Evolutionary conservation across 2,329 filamentous ascomycete species (phyloP).

Genomic region (Aspergillus melleus): DNA sequence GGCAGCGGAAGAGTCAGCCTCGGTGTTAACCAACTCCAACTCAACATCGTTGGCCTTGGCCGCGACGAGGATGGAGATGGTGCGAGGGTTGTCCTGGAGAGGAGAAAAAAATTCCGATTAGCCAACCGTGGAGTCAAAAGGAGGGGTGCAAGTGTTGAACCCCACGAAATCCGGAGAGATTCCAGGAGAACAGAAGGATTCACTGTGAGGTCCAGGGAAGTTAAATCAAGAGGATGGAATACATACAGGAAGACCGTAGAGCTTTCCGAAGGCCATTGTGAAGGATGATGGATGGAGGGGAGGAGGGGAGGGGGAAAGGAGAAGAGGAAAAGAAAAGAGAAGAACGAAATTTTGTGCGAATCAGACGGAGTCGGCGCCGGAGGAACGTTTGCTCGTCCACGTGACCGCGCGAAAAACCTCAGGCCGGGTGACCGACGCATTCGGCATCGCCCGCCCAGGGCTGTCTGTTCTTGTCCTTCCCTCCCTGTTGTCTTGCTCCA

Average conservation of each 20-base stretch:
- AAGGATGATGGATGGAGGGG: constrained; percentile 21
- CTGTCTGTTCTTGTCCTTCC: too few relatives aligned
- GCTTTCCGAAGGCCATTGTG: constrained; percentile 96
- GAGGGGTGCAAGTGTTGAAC: constrained; percentile 15
- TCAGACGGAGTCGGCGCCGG: constrained; percentile 25
- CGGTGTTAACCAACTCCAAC: constrained; percentile 75
- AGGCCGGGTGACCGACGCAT: constrained; percentile 9
- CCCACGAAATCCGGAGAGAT: neutral
- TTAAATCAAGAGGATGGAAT: constrained; percentile 5
- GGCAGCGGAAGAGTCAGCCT: constrained; percentile 50
- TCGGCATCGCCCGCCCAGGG: constrained; percentile 2
- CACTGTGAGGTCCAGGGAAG: neutral
- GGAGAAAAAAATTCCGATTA: constrained; percentile 4
- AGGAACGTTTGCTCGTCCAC: constrained; percentile 27
- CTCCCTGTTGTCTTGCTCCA: neutral
- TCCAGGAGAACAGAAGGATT: constrained; percentile 5
- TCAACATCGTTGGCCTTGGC: constrained; percentile 98
- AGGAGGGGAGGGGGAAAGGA: constrained; percentile 21
- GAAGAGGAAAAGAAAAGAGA: constrained; percentile 18
- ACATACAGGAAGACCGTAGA: constrained; percentile 82
- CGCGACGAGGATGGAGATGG: constrained; percentile 82
- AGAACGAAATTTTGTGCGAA: constrained; percentile 30
- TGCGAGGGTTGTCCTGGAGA: constrained; percentile 80
- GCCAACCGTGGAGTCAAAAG: neutral
- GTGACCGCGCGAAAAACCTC: constrained; percentile 29